Evolutionary conservation across 2,329 filamentous ascomycete genomes (phyloP).

Genomic region (Fusarium hostae): DNA sequence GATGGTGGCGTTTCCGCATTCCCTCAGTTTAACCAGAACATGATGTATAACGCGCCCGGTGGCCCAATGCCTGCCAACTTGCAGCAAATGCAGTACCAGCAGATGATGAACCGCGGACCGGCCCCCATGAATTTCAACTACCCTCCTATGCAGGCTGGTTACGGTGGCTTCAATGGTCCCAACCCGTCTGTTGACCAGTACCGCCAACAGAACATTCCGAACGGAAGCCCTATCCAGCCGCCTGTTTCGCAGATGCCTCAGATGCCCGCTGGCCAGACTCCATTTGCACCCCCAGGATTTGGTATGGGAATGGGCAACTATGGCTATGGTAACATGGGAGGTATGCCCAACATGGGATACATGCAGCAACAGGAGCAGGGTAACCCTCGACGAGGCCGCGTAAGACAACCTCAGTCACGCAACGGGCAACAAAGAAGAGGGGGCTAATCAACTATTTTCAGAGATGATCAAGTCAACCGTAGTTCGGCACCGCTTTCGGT

Average conservation of each 20-base stretch:
- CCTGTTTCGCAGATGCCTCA: constrained; percentile 57
- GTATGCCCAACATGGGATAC: constrained; percentile 63
- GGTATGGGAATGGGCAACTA: constrained; percentile 59
- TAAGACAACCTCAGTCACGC: constrained; percentile 52
- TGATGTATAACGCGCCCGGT: constrained; percentile 62
- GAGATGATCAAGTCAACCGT: constrained; percentile 43
- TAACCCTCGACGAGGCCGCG: constrained; percentile 68
- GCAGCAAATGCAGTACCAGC: constrained; percentile 69
- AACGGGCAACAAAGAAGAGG: constrained; percentile 24
- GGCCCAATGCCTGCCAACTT: constrained; percentile 60
- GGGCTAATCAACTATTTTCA: constrained; percentile 42
- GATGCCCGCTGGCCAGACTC: constrained; percentile 56
- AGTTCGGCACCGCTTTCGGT: constrained; percentile 14
- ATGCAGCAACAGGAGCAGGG: constrained; percentile 65
- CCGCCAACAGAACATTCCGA: constrained; percentile 62
- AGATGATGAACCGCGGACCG: constrained; percentile 65
- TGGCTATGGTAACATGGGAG: constrained; percentile 57
- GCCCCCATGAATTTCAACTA: constrained; percentile 69
- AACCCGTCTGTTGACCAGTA: constrained; percentile 66
- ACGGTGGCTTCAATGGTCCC: constrained; percentile 61
- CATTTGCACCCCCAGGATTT: constrained; percentile 63
- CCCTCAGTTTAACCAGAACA: constrained; percentile 61
- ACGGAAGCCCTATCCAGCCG: constrained; percentile 63
- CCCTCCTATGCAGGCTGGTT: constrained; percentile 65
- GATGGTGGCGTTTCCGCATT: constrained; percentile 63